Evolutionary conservation across 1,139 yeast genomes (phyloP).

Genomic region (Yamadazyma oceani): DNA sequence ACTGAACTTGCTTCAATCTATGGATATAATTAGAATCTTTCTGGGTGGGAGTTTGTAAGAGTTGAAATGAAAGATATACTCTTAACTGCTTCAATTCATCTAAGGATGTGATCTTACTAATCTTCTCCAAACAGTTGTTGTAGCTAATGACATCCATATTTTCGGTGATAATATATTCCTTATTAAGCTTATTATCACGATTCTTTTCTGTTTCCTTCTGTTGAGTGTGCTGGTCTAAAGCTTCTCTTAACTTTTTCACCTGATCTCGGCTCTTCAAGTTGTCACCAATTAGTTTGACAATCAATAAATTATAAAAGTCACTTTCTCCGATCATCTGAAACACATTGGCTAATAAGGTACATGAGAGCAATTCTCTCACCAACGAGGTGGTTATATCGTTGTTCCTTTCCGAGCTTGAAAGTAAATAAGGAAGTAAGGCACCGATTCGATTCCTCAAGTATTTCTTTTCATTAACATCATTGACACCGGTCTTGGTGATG

Average conservation of each 20-base stretch:
- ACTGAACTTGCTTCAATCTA: slow-evolving; percentile 17
- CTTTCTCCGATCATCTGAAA: slow-evolving; percentile 64
- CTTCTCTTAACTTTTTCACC: slow-evolving; percentile 70
- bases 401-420: slow-evolving; percentile 49
- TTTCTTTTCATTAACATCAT: slow-evolving; percentile 48
- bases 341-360: slow-evolving; percentile 47
- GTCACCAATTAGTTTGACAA: slow-evolving; percentile 62
- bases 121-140: slow-evolving; percentile 39
- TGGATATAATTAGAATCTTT: slow-evolving; percentile 8
- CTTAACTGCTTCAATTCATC: slow-evolving; percentile 26
- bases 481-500: slow-evolving; percentile 32
- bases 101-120: slow-evolving; percentile 16
- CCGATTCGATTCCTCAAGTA: slow-evolving; percentile 49
- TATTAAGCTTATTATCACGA: slow-evolving; percentile 7
- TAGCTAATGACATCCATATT: slow-evolving; percentile 36
- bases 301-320: slow-evolving; percentile 70
- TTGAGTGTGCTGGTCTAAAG: slow-evolving; percentile 63
- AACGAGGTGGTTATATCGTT: slow-evolving; percentile 53
- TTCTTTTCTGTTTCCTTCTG: slow-evolving; percentile 5
- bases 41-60: slow-evolving; percentile 12
- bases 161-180: slow-evolving; percentile 19
- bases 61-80: slow-evolving; percentile 20
- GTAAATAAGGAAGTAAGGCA: slow-evolving; percentile 48
- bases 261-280: slow-evolving; percentile 73
- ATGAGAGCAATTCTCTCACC: slow-evolving; percentile 62